Evolutionary conservation across 108 stramenopile genomes (phyloP), one percentile per base, ranked within the genome.

Genomic region (Discostella pseudostelligera): DNA sequence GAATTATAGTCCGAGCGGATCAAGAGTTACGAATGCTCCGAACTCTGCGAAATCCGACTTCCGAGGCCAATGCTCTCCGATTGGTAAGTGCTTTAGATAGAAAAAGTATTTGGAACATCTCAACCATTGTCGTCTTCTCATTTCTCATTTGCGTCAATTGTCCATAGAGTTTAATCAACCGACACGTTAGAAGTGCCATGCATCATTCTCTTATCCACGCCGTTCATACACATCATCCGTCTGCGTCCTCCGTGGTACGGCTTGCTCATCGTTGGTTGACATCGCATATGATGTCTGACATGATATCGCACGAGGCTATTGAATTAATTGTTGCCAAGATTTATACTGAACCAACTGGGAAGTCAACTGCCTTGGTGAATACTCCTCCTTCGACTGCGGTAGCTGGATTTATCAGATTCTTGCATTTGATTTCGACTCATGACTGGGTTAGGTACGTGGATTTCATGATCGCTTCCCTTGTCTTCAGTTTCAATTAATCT

Each of bases 171-270:
- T 49, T 90, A 25, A 83, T 70, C n/a, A 79, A 78, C 51, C 69
- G 77, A 17, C 89, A 90, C 66, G 65, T 94, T 8, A 72, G 80
- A 26, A 79, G 76, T 1, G 67, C 93, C 0, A 79, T 75, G 70
- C 93, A 90, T 63, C 93, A 94, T 58, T 84, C 87, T 13, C 86
- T 81, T 10, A 76, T 94, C 17, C 93, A 94, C 62, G 72, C 84
- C 32, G 84, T 94, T 6, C 81, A 87, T 35, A 90, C 89, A 1
- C 62, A 67, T 9, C 84, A 94, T 55, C 89, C 93, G 5, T 87
- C 93, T n/a, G 69, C 88, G 8, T 84, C 81, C 21, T 60, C 67
- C 17, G 87, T 85, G n/a, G 79, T 77, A 13, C 84, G 93, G 2
- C 69, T 90, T 28, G 83, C 84, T 13, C 79, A 80, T 20, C 74